Conservation (phyloP, 2,329 filamentous ascomycete species). For the Emericellopsis cladophorae region DNA sequence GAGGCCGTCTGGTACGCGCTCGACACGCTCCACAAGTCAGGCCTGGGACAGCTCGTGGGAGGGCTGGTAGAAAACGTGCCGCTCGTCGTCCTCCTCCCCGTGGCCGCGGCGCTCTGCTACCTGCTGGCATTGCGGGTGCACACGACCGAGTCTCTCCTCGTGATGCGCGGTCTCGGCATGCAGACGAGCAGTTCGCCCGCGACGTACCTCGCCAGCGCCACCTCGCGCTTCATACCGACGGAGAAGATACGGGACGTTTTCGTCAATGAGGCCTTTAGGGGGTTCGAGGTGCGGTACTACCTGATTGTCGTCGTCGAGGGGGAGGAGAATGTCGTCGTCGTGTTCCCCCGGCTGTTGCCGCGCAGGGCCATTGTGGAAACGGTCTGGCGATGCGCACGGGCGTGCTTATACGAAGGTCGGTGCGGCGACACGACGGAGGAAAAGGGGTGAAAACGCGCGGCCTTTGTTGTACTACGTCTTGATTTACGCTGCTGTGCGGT, state of each 20-base stretch:
- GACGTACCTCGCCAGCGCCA: constrained; percentile 44
- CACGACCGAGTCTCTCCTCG: constrained; percentile 71
- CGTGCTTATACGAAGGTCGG: constrained; percentile 58
- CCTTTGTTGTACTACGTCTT: neutral
- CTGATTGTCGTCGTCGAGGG: constrained; percentile 81
- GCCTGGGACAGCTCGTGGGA: constrained; percentile 17
- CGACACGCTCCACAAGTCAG: constrained; percentile 13
- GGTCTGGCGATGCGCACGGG: constrained; percentile 78
- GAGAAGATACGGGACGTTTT: constrained; percentile 86
- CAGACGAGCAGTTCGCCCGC: constrained; percentile 60
- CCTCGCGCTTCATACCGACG: constrained; percentile 65
- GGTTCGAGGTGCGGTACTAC: constrained; percentile 85
- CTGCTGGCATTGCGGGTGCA: constrained; percentile 31
- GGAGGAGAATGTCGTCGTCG: constrained; percentile 82
- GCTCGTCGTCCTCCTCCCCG: constrained; percentile 24
- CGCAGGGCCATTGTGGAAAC: constrained; percentile 63
- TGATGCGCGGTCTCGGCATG: constrained; percentile 79
- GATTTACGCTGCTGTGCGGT: too few species aligned
- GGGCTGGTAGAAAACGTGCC: constrained; percentile 21
- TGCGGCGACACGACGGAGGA: constrained; percentile 11
- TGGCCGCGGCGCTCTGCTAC: constrained; percentile 24
- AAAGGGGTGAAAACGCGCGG: constrained; percentile 1
- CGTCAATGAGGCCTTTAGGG: constrained; percentile 87
- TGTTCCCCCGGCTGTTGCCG: constrained; percentile 76
- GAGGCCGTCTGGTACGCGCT: constrained; percentile 13